phyloP scores from a whole-genome alignment of 371 early-diverging fungal species.

The Mucor saturninus region DNA sequence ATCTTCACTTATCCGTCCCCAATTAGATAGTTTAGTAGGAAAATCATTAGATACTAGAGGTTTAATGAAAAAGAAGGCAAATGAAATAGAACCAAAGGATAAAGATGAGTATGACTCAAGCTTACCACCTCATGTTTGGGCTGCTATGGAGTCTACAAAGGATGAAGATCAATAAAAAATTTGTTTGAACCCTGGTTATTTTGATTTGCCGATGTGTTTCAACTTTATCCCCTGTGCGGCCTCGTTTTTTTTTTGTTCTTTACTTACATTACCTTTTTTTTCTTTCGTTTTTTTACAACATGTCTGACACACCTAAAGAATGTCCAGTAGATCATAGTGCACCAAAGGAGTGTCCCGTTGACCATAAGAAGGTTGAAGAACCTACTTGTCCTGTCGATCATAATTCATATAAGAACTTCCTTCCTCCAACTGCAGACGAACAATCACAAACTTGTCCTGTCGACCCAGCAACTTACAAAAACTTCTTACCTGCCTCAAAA shows the following conservation, averaged over 20 bases:
- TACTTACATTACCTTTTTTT: background rate
- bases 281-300: constrained; percentile 3
- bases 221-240: background rate
- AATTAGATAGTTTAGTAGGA: constrained; percentile 28
- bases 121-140: constrained; percentile 28
- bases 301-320: constrained; percentile 12
- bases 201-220: background rate
- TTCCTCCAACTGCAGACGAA: constrained; percentile 26
- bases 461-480: constrained; percentile 59
- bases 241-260: background rate
- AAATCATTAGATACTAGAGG: constrained; percentile 35
- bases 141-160: constrained; percentile 11
- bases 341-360: constrained; percentile 5
- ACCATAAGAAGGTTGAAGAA: constrained; percentile 19
- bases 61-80: constrained; percentile 16
- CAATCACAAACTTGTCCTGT: constrained; percentile 50
- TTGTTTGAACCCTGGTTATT: background rate
- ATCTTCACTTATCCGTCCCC: constrained; percentile 19
- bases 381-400: constrained; percentile 47
- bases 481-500: constrained; percentile 46
- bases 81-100: constrained; percentile 15
- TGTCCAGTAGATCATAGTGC: constrained; percentile 41
- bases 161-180: background rate
- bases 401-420: constrained; percentile 26
- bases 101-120: constrained; percentile 21